Conservation (phyloP, 1,139 yeast genomes). For the Blastobotrys capitulatus region DNA sequence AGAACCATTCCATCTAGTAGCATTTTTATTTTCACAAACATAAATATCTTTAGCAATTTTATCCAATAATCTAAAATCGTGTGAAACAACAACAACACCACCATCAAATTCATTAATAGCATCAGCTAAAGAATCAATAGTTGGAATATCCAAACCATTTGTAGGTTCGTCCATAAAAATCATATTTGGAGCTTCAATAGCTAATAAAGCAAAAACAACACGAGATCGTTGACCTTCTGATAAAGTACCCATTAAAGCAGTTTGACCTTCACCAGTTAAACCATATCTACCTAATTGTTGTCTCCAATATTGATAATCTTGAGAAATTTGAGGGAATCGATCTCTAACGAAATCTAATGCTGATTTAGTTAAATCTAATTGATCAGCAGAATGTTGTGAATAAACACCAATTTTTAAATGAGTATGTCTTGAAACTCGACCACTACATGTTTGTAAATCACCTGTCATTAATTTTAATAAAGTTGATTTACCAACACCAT, state of each 20-base stretch:
- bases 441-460: conserved; percentile 77
- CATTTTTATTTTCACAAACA: conserved; percentile 91
- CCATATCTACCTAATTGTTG: conserved; percentile 97
- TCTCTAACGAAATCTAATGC: conserved; percentile 97
- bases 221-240: conserved; percentile 99
- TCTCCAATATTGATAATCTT: conserved; percentile 99
- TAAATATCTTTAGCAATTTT: conserved; percentile 96
- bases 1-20: conserved; percentile 92
- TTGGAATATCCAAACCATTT: conserved; percentile 97
- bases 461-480: conserved; percentile 96
- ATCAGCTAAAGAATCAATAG: conserved; percentile 95
- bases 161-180: conserved; percentile 98
- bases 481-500: conserved; percentile 99
- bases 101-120: conserved; percentile 93
- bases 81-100: conserved; percentile 98
- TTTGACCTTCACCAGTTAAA: conserved; percentile 98
- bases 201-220: conserved; percentile 94
- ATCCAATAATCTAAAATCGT: conserved; percentile 97
- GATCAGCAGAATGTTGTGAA: conserved; percentile 98
- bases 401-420: conserved; percentile 98
- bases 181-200: conserved; percentile 92
- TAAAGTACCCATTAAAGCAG: conserved; percentile 96
- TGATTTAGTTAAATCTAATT: conserved; percentile 88
- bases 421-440: conserved; percentile 95
- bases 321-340: conserved; percentile 81